These are phyloP conservation scores for Trametes elegans DNA, from an alignment of 768 basidiomycete species.

Conservation along the genomic window DNA sequence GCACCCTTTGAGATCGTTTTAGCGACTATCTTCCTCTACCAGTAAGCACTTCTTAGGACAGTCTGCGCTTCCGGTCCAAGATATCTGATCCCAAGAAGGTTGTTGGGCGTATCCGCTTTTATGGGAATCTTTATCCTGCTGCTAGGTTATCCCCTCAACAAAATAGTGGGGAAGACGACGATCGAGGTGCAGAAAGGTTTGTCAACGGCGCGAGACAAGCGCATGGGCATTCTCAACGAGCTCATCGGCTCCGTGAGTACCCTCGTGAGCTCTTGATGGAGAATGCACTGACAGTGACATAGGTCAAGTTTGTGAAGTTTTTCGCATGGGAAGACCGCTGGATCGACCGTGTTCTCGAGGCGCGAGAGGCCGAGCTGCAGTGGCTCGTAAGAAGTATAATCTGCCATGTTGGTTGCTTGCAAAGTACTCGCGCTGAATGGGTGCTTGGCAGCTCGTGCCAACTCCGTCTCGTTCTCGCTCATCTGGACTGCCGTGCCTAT, in stretches of 20 bases:
- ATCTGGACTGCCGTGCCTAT: conserved; percentile 80
- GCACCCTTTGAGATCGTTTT: conserved; percentile 79
- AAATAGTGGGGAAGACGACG: conserved; percentile 55
- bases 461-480: conserved; percentile 65
- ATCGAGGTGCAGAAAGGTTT: conserved; percentile 60
- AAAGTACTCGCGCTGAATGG: background rate
- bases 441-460: conserved; percentile 53
- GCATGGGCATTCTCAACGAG: conserved; percentile 78
- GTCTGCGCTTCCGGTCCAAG: background rate
- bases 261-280: background rate
- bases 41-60: conserved; percentile 44
- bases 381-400: conserved; percentile 70
- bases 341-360: conserved; percentile 63
- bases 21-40: conserved; percentile 72
- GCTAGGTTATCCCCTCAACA: conserved; percentile 71
- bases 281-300: background rate
- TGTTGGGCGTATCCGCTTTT: conserved; percentile 71
- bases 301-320: conserved; percentile 80
- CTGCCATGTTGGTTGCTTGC: background rate
- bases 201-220: conserved; percentile 63
- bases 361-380: conserved; percentile 66
- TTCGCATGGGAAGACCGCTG: conserved; percentile 81
- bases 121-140: conserved; percentile 67
- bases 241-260: conserved; percentile 51
- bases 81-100: conserved; percentile 32